phyloP scores from a whole-genome alignment of 2,329 filamentous ascomycete species.

The Alternaria panax region DNA sequence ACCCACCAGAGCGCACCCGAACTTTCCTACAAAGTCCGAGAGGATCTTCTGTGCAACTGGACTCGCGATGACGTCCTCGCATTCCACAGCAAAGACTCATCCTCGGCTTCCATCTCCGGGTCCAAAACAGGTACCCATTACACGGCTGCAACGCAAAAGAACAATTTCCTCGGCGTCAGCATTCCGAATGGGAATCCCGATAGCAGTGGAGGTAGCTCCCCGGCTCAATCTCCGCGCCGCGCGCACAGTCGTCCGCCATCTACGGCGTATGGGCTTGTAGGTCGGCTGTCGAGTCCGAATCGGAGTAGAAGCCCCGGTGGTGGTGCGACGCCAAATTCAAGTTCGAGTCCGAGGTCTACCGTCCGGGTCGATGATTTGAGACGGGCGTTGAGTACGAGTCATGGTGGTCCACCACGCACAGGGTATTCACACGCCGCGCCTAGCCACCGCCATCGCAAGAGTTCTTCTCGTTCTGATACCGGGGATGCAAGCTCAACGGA shows the following conservation, averaged over 20 bases:
- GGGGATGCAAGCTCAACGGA: background rate
- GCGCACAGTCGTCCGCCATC: slow-evolving; percentile 43
- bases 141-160: slow-evolving; percentile 37
- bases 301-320: slow-evolving; percentile 39
- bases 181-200: slow-evolving; percentile 51
- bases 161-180: slow-evolving; percentile 64
- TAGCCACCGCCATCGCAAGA: slow-evolving; percentile 39
- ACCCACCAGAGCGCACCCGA: slow-evolving; percentile 50
- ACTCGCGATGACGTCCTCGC: slow-evolving; percentile 76
- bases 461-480: background rate
- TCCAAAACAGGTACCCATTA: slow-evolving; percentile 63
- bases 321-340: slow-evolving; percentile 45
- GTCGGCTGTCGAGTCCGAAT: slow-evolving; percentile 39
- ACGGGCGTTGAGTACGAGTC: slow-evolving; percentile 52
- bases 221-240: slow-evolving; percentile 41
- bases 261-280: slow-evolving; percentile 46
- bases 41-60: slow-evolving; percentile 83
- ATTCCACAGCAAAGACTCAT: slow-evolving; percentile 71
- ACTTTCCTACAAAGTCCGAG: slow-evolving; percentile 71
- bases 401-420: slow-evolving; percentile 33
- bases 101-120: slow-evolving; percentile 76
- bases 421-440: slow-evolving; percentile 39
- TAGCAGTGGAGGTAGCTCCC: slow-evolving; percentile 42
- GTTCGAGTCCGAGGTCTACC: slow-evolving; percentile 48
- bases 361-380: slow-evolving; percentile 58